Evolutionary conservation across 2,329 filamentous ascomycete species (phyloP).

Genomic region (Alternaria gaisen): DNA sequence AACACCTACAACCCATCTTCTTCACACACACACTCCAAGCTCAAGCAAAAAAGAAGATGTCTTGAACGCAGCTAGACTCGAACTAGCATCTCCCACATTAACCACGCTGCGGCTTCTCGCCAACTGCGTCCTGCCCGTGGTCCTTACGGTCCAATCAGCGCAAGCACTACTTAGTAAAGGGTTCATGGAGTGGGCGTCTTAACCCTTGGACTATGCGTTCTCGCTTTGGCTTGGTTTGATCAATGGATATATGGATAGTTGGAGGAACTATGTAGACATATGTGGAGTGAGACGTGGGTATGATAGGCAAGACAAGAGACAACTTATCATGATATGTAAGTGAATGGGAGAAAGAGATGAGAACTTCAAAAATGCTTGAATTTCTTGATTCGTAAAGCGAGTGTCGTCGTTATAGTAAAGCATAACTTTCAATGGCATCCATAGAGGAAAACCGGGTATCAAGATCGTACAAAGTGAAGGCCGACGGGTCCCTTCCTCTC

Average conservation of each 20-base stretch:
- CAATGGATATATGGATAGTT: neutral
- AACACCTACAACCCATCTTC: no score
- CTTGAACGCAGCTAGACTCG: no score
- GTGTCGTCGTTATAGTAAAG: constrained; percentile 4
- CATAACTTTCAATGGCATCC: constrained; percentile 1
- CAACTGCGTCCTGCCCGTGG: no score
- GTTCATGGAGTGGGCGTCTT: neutral
- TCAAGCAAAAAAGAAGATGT: no score
- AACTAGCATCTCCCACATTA: no score
- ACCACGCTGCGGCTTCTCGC: no score
- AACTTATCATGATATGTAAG: neutral
- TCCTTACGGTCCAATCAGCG: no score
- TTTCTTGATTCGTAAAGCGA: constrained; percentile 1
- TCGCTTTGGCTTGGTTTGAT: neutral
- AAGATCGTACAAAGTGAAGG: constrained; percentile 21
- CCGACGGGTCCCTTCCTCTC: neutral
- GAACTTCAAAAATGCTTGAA: neutral
- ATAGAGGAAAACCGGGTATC: constrained; percentile 34
- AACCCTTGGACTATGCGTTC: neutral
- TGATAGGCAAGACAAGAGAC: neutral
- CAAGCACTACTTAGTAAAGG: no score
- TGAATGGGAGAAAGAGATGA: neutral
- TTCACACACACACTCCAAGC: no score
- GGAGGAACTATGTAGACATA: neutral
- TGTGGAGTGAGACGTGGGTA: neutral